A percentile compares a stretch with the other conserved stretches of the same genome.
phyloP scores from a whole-genome alignment of 306 rosid species.

The Leucaena leucocephala region DNA sequence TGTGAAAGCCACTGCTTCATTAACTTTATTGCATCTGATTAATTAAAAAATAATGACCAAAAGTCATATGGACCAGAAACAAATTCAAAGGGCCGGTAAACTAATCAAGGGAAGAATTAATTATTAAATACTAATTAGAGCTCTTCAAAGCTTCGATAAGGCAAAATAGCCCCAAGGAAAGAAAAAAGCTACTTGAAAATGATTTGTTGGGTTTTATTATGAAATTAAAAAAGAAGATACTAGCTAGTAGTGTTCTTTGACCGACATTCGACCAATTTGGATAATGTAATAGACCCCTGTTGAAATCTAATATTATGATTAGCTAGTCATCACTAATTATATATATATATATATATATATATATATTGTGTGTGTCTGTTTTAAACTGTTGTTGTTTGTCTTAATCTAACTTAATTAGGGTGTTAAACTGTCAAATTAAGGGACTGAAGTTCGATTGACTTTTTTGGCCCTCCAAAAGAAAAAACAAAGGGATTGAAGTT shows the following conservation, averaged over 20 bases:
- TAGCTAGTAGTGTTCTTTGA: conserved; percentile 24
- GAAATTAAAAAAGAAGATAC: not conserved
- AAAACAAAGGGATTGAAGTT: not conserved
- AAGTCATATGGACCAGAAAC: not conserved
- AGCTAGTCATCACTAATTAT: conserved; percentile 14
- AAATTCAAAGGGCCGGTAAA: not conserved
- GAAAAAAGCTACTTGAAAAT: conserved; percentile 17
- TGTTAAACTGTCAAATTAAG: conserved; percentile 9
- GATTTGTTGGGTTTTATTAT: not conserved
- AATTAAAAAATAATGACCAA: not conserved
- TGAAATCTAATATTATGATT: conserved; percentile 11
- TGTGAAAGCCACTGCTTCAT: not conserved
- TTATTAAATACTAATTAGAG: not conserved
- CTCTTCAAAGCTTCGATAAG: conserved; percentile 7
- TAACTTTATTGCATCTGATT: conserved; percentile 16
- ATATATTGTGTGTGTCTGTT: too few species aligned
- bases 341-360: too few species aligned
- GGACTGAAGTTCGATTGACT: conserved; percentile 29
- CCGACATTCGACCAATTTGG: conserved; percentile 40
- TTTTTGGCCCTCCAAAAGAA: not conserved
- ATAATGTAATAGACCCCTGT: conserved; percentile 29
- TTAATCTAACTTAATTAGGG: conserved; percentile 6
- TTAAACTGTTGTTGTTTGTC: conserved; percentile 16
- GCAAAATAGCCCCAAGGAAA: not conserved
- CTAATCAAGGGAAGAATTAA: not conserved